phyloP scores from a whole-genome alignment of 371 early-diverging fungal species.

The Mycotypha africana region DNA sequence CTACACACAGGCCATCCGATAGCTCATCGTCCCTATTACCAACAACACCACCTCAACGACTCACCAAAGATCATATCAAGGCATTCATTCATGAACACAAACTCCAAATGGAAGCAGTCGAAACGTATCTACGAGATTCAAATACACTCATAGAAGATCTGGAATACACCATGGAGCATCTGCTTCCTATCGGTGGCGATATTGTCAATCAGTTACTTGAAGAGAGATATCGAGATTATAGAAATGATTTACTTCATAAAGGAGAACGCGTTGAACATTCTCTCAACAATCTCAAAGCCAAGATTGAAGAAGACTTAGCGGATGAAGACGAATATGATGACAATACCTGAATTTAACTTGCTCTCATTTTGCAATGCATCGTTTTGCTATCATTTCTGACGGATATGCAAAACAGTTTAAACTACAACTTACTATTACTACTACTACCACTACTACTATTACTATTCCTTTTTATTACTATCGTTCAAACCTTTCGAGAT shows the following conservation, averaged over 20 bases:
- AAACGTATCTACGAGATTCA: constrained; percentile 60
- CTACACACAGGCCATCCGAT: no score
- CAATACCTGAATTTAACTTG: no score
- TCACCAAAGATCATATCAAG: constrained; percentile 1
- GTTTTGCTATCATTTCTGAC: no score
- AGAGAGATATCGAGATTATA: constrained; percentile 25
- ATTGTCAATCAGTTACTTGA: neutral
- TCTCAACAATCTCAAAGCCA: constrained; percentile 27
- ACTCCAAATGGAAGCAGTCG: constrained; percentile 67
- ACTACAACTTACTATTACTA: no score
- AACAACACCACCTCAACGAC: neutral
- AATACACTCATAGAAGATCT: constrained; percentile 18
- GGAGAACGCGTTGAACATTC: constrained; percentile 33
- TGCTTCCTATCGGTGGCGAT: neutral
- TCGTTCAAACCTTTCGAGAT: no score
- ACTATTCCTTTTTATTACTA: no score
- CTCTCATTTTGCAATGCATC: no score
- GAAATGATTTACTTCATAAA: constrained; percentile 44
- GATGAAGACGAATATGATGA: constrained; percentile 9
- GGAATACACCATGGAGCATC: constrained; percentile 23
- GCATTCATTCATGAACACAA: constrained; percentile 70
- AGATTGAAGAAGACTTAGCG: constrained; percentile 22
- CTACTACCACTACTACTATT: no score
- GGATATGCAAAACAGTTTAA: no score
- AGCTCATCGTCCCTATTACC: neutral